phyloP scores from a whole-genome alignment of 23 red algal species.

The Gracilaria gracilis region DNA sequence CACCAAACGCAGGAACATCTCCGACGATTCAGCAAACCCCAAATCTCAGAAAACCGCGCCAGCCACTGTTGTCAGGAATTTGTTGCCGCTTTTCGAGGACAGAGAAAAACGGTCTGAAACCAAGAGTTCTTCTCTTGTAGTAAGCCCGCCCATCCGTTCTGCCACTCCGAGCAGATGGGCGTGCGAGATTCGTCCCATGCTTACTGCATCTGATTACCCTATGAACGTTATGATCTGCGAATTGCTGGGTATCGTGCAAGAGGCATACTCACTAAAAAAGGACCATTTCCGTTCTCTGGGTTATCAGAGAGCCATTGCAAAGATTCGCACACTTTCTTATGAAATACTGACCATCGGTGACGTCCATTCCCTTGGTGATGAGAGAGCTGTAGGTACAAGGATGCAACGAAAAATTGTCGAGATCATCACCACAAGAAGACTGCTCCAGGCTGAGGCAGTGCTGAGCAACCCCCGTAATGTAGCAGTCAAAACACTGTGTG shows the following conservation, averaged over 20 bases:
- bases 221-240: conserved; percentile 63
- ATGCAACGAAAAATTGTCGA: conserved; percentile 57
- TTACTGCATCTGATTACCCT: conserved; percentile 31
- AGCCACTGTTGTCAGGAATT: neutral
- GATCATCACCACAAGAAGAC: conserved; percentile 55
- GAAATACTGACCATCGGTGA: conserved; percentile 49
- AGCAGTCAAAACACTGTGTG: conserved; percentile 39
- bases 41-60: neutral
- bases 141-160: neutral
- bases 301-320: conserved; percentile 65
- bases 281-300: conserved; percentile 59
- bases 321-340: conserved; percentile 37
- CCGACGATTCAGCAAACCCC: neutral
- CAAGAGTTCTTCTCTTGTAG: too few species aligned
- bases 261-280: conserved; percentile 45
- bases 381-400: conserved; percentile 27
- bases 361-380: conserved; percentile 16
- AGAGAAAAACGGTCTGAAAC: too few species aligned
- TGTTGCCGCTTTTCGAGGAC: conserved; percentile 1
- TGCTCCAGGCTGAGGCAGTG: conserved; percentile 52
- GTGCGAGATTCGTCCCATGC: conserved; percentile 45
- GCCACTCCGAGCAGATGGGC: conserved; percentile 27
- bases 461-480: conserved; percentile 35
- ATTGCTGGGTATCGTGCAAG: conserved; percentile 48
- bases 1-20: conserved; percentile 1